Base-by-base conservation (phyloP, 257 asterid species). In the Solanum bulbocastanum region DNA sequence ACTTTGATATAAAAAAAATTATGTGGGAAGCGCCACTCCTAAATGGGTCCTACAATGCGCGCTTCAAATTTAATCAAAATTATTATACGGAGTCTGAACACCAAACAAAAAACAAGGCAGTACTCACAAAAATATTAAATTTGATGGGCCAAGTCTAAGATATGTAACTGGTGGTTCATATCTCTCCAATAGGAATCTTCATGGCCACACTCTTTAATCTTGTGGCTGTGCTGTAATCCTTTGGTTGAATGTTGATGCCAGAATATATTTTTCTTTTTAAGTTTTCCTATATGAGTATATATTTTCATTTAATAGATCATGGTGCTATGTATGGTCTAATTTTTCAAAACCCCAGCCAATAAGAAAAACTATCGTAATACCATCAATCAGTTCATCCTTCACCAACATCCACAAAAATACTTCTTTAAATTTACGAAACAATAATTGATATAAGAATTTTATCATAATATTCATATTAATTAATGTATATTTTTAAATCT, bases 81-180 rank as follows among this genome's bases (percentile, higher is more conserved):
- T 36, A 4, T 6, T 1, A 36, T 36, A 1, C 5, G 5, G 5
- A 35, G 6, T 35, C 37, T 5, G 37, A 35, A 35, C 37, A 35
- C 37, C 4, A 36, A 36, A 36, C 5, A 42, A 42, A 42, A 42
- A 10, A 33, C 35, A 33, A 20, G 25, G 2, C 40, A 35, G 69
- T 49, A 82, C 20, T 18, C 18, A 65, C 8, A n/a, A n/a, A 10
- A 32, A 4, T 81, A 46, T 60, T 62, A 40, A 69, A 71, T n/a
- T 33, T 23, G 79, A 73, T 87, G 90, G 94, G 92, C 89, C 93
- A 89, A 25, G 58, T 86, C 84, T 32, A 79, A 88, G 92, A 89
- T 87, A 87, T 88, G 88, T 71, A 90, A 91, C 85, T 86, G 79
- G 91, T 92, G 93, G 93, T 35, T 60, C 69, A 89, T 90, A 93